Evolutionary conservation across 2,329 filamentous ascomycete genomes (phyloP).

Genomic region (Fusarium compactum): DNA sequence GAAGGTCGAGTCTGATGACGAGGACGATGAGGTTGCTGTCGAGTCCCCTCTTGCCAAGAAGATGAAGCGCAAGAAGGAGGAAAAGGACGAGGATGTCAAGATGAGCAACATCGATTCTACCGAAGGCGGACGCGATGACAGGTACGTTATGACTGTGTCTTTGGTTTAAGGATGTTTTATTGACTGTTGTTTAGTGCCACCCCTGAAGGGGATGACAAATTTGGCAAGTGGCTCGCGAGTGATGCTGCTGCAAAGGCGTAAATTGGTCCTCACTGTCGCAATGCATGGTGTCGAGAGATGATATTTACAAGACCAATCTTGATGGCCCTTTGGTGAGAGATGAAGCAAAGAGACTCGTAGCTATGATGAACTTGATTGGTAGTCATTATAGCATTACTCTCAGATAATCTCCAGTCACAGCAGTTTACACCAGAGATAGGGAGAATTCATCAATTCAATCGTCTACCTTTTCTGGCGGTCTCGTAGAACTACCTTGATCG

Average conservation of each 20-base stretch:
- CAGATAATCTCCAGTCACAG: neutral
- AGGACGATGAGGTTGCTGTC: conserved; percentile 23
- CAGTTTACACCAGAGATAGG: neutral
- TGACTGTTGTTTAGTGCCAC: conserved; percentile 33
- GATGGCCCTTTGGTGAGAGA: neutral
- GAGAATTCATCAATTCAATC: neutral
- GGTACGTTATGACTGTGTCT: conserved; percentile 20
- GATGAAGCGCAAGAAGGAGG: conserved; percentile 48
- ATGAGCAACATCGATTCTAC: conserved; percentile 13
- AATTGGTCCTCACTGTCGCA: neutral
- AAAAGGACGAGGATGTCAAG: conserved; percentile 36
- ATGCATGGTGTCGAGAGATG: neutral
- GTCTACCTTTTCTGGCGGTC: neutral
- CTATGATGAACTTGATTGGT: neutral
- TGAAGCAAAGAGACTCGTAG: neutral
- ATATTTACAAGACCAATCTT: neutral
- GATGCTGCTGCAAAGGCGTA: neutral
- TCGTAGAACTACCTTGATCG: neutral
- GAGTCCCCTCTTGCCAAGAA: conserved; percentile 46
- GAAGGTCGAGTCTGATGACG: conserved; percentile 27
- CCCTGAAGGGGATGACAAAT: conserved; percentile 15
- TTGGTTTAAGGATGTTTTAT: neutral
- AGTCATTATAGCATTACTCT: neutral
- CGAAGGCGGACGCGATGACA: conserved; percentile 27
- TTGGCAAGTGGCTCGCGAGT: conserved; percentile 28